Conservation (phyloP, 257 asterid species). For the Solanum lignicaule region DNA sequence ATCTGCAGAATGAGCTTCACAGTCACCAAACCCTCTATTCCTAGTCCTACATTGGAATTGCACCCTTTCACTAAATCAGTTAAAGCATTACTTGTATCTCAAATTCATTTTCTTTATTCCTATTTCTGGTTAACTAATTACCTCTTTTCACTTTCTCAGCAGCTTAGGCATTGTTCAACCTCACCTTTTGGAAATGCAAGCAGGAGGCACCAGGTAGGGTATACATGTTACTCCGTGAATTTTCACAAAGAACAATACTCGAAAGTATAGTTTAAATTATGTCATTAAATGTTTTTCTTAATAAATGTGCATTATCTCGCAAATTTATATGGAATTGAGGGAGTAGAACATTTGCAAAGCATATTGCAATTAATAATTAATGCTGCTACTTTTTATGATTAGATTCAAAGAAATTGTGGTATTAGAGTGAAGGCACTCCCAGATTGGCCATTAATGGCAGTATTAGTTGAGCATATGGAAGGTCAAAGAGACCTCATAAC, state of each 20-base stretch:
- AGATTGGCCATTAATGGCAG: slow-evolving; percentile 86
- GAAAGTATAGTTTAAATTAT: no score
- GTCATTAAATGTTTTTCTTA: no score
- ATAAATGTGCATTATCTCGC: no score
- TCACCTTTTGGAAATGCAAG: slow-evolving; percentile 19
- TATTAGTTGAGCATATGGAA: slow-evolving; percentile 65
- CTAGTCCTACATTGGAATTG: slow-evolving; percentile 9
- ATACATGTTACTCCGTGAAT: background rate
- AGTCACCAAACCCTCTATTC: slow-evolving; percentile 24
- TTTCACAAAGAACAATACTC: no score
- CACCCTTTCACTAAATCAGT: background rate
- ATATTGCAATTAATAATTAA: background rate
- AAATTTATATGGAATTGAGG: no score
- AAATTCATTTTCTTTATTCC: background rate
- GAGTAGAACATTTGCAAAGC: no score
- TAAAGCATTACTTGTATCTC: background rate
- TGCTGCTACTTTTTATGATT: background rate
- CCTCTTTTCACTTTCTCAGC: slow-evolving; percentile 12
- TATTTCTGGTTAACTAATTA: background rate
- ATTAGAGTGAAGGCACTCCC: slow-evolving; percentile 43
- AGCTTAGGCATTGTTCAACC: slow-evolving; percentile 30
- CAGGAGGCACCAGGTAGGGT: slow-evolving; percentile 27
- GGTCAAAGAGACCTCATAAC: slow-evolving; percentile 79
- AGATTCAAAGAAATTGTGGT: slow-evolving; percentile 21
- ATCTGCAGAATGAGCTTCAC: slow-evolving; percentile 38